Conservation (phyloP, 176 grass and related monocot species). For the Coix lacrymajobi region DNA sequence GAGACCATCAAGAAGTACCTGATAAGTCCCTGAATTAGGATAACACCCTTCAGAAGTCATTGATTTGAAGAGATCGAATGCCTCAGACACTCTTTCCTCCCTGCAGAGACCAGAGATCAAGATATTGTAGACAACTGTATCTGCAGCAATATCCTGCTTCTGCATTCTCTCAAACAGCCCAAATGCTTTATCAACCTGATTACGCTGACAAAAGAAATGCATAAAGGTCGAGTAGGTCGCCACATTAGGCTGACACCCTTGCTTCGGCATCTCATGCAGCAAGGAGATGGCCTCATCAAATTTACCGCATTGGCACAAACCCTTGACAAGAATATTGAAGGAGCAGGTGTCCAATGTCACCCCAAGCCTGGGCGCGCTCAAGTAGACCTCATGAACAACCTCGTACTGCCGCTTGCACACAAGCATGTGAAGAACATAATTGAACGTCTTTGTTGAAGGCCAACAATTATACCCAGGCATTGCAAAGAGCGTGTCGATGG, state of each 20-base stretch:
- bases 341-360: conserved; percentile 67
- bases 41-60: conserved; percentile 52
- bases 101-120: conserved; percentile 79
- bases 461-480: conserved; percentile 66
- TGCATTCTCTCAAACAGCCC: conserved; percentile 56
- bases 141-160: conserved; percentile 40
- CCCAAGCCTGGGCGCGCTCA: conserved; percentile 47
- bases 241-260: conserved; percentile 58
- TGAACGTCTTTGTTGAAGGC: conserved; percentile 79
- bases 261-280: conserved; percentile 81
- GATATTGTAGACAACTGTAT: conserved; percentile 77
- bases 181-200: conserved; percentile 53
- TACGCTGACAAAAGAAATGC: conserved; percentile 54
- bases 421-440: conserved; percentile 85
- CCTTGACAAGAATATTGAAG: conserved; percentile 89
- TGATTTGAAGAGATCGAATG: conserved; percentile 48
- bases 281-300: conserved; percentile 55
- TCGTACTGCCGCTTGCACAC: conserved; percentile 75
- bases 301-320: conserved; percentile 53
- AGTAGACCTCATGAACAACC: conserved; percentile 70
- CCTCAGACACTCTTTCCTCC: conserved; percentile 42
- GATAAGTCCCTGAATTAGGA: conserved; percentile 84
- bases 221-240: conserved; percentile 72
- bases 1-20: conserved; percentile 77
- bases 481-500: conserved; percentile 48